These are phyloP conservation scores for Alternaria longipes DNA, from an alignment of 2,329 filamentous ascomycete genomes.

Conservation along the genomic window DNA sequence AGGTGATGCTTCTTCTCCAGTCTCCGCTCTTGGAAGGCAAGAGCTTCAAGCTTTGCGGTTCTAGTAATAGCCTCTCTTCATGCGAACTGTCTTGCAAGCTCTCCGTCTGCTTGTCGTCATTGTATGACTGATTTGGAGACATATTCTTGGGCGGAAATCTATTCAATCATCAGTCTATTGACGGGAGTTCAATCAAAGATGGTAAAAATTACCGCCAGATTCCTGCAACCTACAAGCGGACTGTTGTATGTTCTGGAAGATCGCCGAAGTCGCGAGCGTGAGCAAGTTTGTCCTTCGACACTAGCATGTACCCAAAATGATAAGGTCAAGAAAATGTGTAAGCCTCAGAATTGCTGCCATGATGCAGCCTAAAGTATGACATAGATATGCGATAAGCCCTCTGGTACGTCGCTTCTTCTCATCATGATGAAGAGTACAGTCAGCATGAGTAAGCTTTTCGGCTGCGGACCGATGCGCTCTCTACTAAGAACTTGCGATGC, in stretches of 20 bases:
- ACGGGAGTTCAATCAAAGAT: not conserved
- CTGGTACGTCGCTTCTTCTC: not conserved
- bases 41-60: not conserved
- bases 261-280: not conserved
- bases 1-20: not conserved
- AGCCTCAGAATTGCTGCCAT: not conserved
- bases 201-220: not conserved
- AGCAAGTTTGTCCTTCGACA: not conserved
- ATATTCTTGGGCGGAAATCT: not conserved
- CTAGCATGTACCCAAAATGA: not conserved
- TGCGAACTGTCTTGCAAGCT: not conserved
- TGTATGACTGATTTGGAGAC: not conserved
- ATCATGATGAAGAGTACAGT: not conserved
- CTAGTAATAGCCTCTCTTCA: not conserved
- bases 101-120: not conserved
- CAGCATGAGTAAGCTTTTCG: not conserved
- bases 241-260: not conserved
- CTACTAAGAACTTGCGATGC: not conserved
- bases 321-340: not conserved
- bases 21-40: not conserved
- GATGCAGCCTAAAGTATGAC: not conserved
- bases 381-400: not conserved
- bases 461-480: not conserved
- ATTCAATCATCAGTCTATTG: not conserved
- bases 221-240: not conserved